phyloP scores from a whole-genome alignment of 2,329 filamentous ascomycete species.

The Alternaria longipes region DNA sequence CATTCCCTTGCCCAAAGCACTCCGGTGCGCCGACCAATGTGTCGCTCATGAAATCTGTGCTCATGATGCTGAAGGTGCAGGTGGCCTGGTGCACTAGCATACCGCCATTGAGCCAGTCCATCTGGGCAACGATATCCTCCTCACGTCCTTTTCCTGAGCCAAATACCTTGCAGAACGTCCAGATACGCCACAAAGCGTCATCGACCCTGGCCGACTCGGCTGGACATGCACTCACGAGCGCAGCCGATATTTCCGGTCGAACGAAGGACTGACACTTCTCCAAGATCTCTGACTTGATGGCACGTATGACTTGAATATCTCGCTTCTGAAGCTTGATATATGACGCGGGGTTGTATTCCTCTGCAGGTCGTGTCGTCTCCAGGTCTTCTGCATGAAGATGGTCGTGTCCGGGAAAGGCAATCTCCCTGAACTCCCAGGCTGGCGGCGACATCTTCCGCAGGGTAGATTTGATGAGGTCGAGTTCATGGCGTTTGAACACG shows the following conservation, averaged over 20 bases:
- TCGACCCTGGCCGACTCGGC: constrained; percentile 63
- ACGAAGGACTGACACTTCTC: constrained; percentile 64
- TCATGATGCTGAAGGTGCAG: constrained; percentile 57
- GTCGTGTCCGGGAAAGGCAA: constrained; percentile 61
- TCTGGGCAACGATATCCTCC: constrained; percentile 66
- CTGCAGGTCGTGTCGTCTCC: constrained; percentile 57
- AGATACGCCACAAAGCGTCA: constrained; percentile 71
- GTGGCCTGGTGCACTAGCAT: constrained; percentile 59
- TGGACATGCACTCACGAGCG: constrained; percentile 60
- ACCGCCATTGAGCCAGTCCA: constrained; percentile 71
- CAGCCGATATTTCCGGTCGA: constrained; percentile 64
- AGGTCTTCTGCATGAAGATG: constrained; percentile 52
- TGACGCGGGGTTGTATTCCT: constrained; percentile 62
- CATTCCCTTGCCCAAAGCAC: constrained; percentile 67
- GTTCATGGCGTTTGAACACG: constrained; percentile 66
- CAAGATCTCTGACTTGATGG: constrained; percentile 65
- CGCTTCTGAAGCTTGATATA: constrained; percentile 63
- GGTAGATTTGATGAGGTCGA: constrained; percentile 62
- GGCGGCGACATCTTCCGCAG: constrained; percentile 64
- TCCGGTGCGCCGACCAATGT: constrained; percentile 65
- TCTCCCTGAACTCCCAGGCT: constrained; percentile 68
- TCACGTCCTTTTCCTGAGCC: constrained; percentile 66
- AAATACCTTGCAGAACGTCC: constrained; percentile 72
- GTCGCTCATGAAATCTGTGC: constrained; percentile 62
- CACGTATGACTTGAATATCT: constrained; percentile 63